Percentiles rank a stretch among this genome's conserved stretches.
These are phyloP conservation scores for Sarcodon sp. DNA, from an alignment of 768 basidiomycete species.

Conservation along the genomic window DNA sequence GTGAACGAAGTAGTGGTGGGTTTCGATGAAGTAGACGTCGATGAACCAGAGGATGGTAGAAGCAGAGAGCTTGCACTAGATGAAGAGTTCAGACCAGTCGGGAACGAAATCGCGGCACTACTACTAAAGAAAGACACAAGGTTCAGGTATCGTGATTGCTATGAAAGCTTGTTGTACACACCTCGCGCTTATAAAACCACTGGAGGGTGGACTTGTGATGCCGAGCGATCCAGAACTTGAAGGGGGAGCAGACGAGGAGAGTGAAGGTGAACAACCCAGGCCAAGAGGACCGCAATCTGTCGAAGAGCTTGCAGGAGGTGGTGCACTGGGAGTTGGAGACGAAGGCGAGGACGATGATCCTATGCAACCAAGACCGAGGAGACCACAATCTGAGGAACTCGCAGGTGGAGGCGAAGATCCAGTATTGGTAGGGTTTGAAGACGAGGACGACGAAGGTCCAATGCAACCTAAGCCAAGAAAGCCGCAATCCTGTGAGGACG, in stretches of 20 bases:
- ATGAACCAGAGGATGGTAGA: neutral
- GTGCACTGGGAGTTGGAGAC: neutral
- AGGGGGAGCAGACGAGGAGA: neutral
- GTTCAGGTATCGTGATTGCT: neutral
- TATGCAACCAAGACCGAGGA: neutral
- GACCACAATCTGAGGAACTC: neutral
- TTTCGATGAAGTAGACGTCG: constrained; percentile 9
- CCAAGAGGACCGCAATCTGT: neutral
- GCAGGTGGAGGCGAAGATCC: neutral
- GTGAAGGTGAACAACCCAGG: neutral
- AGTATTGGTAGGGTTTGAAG: neutral
- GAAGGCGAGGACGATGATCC: neutral
- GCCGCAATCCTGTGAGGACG: no score
- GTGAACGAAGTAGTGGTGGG: constrained; percentile 6
- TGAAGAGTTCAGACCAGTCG: neutral
- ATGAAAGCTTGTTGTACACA: neutral
- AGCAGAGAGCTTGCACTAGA: neutral
- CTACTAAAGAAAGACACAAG: neutral
- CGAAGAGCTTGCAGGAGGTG: neutral
- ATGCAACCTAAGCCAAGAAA: no score
- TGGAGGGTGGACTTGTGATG: neutral
- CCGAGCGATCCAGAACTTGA: neutral
- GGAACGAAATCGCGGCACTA: neutral
- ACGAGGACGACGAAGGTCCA: neutral
- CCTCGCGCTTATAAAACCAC: neutral